Evolutionary conservation across 345 rosid genomes (phyloP).

Genomic region (Heritiera littoralis): DNA sequence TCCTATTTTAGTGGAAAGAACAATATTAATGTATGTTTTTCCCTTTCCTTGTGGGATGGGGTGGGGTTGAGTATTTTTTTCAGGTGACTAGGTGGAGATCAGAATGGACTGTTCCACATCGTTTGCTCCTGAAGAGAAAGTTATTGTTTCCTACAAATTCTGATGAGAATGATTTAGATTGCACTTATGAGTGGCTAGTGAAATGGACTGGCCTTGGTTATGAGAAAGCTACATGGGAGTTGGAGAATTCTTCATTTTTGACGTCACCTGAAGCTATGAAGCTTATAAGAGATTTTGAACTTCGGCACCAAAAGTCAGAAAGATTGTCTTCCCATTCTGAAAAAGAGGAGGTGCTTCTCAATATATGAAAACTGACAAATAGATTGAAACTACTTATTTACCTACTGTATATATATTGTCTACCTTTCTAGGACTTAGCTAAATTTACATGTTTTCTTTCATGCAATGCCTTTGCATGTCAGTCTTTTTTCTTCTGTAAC

Average conservation of each 20-base stretch:
- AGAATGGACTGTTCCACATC: slow-evolving; percentile 52
- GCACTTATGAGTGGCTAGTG: slow-evolving; percentile 58
- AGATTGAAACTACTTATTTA: neutral
- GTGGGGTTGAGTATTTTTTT: slow-evolving; percentile 5
- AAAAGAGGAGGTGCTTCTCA: slow-evolving; percentile 32
- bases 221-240: slow-evolving; percentile 61
- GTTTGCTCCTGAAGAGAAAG: slow-evolving; percentile 41
- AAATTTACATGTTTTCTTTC: neutral
- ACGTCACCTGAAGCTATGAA: slow-evolving; percentile 34
- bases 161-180: slow-evolving; percentile 21
- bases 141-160: slow-evolving; percentile 26
- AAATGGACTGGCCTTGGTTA: slow-evolving; percentile 63
- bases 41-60: neutral
- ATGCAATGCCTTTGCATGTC: neutral
- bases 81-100: slow-evolving; percentile 44
- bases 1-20: neutral
- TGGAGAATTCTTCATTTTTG: slow-evolving; percentile 45
- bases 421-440: neutral
- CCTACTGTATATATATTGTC: neutral
- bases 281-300: slow-evolving; percentile 47
- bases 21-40: neutral
- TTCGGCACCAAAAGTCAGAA: slow-evolving; percentile 35
- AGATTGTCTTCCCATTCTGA: slow-evolving; percentile 13
- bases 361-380: neutral
- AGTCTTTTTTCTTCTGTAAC: neutral